Percentiles rank a stretch among this genome's conserved stretches.
phyloP scores from a whole-genome alignment of 129 eudicot species.

The Helianthus tuberosus region DNA sequence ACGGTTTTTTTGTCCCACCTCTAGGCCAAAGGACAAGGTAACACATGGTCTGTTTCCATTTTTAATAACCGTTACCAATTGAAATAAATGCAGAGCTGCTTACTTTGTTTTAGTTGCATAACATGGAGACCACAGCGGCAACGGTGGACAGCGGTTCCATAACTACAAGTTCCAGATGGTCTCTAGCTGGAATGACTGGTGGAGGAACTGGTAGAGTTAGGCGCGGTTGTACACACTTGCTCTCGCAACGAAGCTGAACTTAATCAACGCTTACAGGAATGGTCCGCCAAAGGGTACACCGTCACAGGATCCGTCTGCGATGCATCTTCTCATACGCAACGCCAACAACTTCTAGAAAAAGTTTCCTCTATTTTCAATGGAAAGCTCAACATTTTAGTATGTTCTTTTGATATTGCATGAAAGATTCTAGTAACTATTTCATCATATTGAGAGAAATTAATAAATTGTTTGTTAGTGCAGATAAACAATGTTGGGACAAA shows the following conservation, averaged over 20 bases:
- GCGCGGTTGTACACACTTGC: slow-evolving; percentile 80
- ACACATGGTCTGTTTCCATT: too few relatives aligned
- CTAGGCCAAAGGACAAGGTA: too few relatives aligned
- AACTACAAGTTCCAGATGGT: slow-evolving; percentile 55
- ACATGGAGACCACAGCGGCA: slow-evolving; percentile 18
- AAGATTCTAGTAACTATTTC: not conserved
- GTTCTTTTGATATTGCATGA: slow-evolving; percentile 13
- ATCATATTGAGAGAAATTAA: too few relatives aligned
- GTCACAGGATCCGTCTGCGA: slow-evolving; percentile 86
- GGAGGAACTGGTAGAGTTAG: slow-evolving; percentile 78
- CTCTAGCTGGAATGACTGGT: slow-evolving; percentile 74
- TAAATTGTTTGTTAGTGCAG: slow-evolving; percentile 25
- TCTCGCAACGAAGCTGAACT: slow-evolving; percentile 75
- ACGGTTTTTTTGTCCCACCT: too few relatives aligned
- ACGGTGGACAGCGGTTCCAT: not conserved
- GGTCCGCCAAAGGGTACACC: slow-evolving; percentile 63
- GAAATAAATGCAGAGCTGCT: too few relatives aligned
- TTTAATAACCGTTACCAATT: too few relatives aligned
- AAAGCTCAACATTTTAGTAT: slow-evolving; percentile 82
- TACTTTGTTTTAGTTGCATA: not conserved
- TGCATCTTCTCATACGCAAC: slow-evolving; percentile 51
- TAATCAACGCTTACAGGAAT: slow-evolving; percentile 60
- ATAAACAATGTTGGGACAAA: slow-evolving; percentile 87
- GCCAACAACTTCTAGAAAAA: slow-evolving; percentile 59
- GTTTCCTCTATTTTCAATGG: slow-evolving; percentile 69